A percentile compares a stretch with the other conserved stretches of the same genome.
phyloP scores from a whole-genome alignment of 345 rosid species.

The Hibiscus mutabilis region DNA sequence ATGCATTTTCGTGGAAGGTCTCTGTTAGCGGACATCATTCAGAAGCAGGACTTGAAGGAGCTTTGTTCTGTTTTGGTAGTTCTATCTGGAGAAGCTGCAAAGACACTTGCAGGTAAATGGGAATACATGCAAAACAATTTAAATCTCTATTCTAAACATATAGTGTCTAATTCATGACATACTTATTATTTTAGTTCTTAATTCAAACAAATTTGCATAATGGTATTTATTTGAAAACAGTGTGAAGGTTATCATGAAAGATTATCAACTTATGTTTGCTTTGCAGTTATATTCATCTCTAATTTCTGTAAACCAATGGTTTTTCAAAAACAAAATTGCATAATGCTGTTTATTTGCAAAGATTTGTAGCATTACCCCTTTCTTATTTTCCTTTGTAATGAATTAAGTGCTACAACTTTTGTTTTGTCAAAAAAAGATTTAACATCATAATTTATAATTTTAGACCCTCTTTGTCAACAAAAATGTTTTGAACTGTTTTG shows the following conservation, averaged over 20 bases:
- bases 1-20: slow-evolving; percentile 51
- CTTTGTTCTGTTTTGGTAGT: slow-evolving; percentile 94
- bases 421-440: no score
- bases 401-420: neutral
- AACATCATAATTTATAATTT: neutral
- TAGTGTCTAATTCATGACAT: neutral
- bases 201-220: neutral
- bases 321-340: neutral
- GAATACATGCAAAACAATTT: neutral
- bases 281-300: neutral
- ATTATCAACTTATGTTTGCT: neutral
- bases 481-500: neutral
- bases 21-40: slow-evolving; percentile 86
- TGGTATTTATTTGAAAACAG: neutral
- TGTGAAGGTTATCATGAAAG: neutral
- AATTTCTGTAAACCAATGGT: neutral
- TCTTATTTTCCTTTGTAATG: neutral
- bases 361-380: neutral
- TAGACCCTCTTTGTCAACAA: neutral
- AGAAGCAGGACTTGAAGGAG: slow-evolving; percentile 84
- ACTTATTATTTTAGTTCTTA: neutral
- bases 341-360: neutral
- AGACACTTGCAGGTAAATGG: slow-evolving; percentile 57
- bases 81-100: slow-evolving; percentile 68
- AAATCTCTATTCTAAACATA: neutral